These are phyloP conservation scores for Xylaria flabelliformis DNA, from an alignment of 495 filamentous ascomycete genomes.

Conservation along the genomic window DNA sequence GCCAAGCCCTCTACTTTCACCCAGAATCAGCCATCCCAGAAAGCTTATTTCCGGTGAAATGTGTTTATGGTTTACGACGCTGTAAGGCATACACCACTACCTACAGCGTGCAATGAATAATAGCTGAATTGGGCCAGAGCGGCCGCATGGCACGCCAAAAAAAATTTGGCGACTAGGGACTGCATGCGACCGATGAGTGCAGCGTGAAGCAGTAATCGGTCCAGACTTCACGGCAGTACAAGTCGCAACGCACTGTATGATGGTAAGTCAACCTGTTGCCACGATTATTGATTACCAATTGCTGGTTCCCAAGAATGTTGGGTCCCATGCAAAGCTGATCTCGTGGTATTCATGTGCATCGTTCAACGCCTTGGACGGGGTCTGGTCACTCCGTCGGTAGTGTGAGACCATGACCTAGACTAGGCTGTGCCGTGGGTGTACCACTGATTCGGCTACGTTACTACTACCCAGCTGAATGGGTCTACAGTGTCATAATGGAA, in stretches of 20 bases:
- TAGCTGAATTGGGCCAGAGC: conserved; percentile 1
- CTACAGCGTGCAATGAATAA: background rate
- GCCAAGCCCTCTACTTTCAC: conserved; percentile 10
- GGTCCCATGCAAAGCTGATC: conserved; percentile 19
- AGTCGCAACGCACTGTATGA: conserved; percentile 12
- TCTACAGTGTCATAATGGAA: background rate
- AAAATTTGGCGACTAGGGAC: background rate
- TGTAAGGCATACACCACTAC: too few species aligned
- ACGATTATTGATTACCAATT: conserved; percentile 17
- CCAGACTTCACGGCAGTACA: background rate
- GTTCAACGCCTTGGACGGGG: background rate
- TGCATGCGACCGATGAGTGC: background rate
- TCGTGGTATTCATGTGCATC: conserved; percentile 17
- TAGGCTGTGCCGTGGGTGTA: background rate
- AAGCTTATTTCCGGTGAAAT: conserved; percentile 1
- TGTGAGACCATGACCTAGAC: conserved; percentile 1
- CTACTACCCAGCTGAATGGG: conserved; percentile 5
- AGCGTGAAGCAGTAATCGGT: conserved; percentile 7
- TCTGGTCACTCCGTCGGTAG: background rate
- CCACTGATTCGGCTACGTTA: background rate
- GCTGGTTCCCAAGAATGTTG: background rate
- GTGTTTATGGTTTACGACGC: too few species aligned
- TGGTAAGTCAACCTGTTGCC: background rate
- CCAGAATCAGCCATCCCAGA: background rate
- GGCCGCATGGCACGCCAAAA: background rate